Conservation (phyloP, 345 rosid species). For the Ailanthus altissimus region DNA sequence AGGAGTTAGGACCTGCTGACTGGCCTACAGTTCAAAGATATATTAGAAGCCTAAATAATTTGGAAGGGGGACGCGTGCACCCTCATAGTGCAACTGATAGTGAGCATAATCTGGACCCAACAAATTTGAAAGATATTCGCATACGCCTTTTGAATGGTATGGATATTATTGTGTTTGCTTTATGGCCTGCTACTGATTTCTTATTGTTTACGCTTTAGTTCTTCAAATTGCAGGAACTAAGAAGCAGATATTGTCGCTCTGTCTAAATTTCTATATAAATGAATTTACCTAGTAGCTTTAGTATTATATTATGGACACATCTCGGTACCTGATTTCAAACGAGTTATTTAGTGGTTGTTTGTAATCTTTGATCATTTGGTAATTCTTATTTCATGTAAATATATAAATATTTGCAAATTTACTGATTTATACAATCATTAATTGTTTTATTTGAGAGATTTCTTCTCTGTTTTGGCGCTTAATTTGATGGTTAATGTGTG, state of each 20-base stretch:
- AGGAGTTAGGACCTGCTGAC: conserved; percentile 96
- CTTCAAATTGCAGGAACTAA: not conserved
- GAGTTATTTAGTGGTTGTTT: not conserved
- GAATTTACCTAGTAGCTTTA: not conserved
- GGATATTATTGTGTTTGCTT: conserved; percentile 15
- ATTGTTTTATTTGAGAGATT: not conserved
- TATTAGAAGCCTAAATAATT: conserved; percentile 59
- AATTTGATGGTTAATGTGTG: not conserved
- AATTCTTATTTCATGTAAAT: not conserved
- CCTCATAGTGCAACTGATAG: conserved; percentile 54
- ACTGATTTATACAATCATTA: not conserved
- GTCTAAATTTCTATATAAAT: not conserved
- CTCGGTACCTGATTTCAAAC: not conserved
- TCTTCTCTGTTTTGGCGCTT: not conserved
- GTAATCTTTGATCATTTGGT: not conserved
- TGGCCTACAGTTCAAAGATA: conserved; percentile 85
- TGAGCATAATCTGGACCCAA: conserved; percentile 53
- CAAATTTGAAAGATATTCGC: conserved; percentile 76
- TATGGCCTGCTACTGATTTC: not conserved
- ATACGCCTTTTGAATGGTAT: conserved; percentile 88
- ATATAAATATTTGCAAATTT: not conserved
- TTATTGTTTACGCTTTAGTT: not conserved
- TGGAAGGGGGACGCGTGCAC: conserved; percentile 59
- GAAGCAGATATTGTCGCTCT: too few species aligned
- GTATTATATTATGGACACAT: not conserved